A percentile compares a stretch with the other conserved stretches of the same genome.
These are phyloP conservation scores for Polyporus arcularius DNA, from an alignment of 768 basidiomycete genomes.

Conservation along the genomic window DNA sequence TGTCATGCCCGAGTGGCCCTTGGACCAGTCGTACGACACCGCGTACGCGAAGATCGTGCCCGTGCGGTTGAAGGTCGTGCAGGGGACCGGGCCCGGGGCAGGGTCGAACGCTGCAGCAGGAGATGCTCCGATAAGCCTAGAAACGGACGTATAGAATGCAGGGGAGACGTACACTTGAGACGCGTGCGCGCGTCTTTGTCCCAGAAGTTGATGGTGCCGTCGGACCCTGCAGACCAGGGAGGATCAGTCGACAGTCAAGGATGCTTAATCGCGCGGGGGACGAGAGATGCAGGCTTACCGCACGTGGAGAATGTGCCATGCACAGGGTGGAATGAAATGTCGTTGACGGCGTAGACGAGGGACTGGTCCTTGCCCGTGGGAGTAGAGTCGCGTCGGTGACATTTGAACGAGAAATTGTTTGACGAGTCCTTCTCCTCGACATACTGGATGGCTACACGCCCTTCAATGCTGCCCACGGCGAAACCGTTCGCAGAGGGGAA, in stretches of 20 bases:
- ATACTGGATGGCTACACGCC: constrained; percentile 95
- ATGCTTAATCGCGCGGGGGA: background rate
- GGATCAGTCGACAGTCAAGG: background rate
- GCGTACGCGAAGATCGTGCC: constrained; percentile 92
- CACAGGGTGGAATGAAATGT: constrained; percentile 54
- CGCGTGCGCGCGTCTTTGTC: constrained; percentile 92
- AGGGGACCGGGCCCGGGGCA: constrained; percentile 72
- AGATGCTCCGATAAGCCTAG: background rate
- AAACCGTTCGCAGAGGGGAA: constrained; percentile 80
- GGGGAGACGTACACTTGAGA: constrained; percentile 69
- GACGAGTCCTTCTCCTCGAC: constrained; percentile 80
- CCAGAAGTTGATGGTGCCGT: constrained; percentile 92
- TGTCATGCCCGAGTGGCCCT: constrained; percentile 86
- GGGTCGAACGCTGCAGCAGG: constrained; percentile 64
- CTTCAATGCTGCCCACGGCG: constrained; percentile 85
- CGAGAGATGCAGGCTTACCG: constrained; percentile 23
- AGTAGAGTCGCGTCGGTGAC: constrained; percentile 41
- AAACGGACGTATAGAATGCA: background rate
- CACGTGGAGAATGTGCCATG: constrained; percentile 53
- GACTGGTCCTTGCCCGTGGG: constrained; percentile 39
- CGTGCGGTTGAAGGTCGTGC: constrained; percentile 83
- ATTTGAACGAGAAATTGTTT: constrained; percentile 67
- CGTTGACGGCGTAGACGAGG: constrained; percentile 58
- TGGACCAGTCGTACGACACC: constrained; percentile 92
- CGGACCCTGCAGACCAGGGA: constrained; percentile 51